Evolutionary conservation across 441 rosid genomes (phyloP).

Genomic region (Populus hybrid): DNA sequence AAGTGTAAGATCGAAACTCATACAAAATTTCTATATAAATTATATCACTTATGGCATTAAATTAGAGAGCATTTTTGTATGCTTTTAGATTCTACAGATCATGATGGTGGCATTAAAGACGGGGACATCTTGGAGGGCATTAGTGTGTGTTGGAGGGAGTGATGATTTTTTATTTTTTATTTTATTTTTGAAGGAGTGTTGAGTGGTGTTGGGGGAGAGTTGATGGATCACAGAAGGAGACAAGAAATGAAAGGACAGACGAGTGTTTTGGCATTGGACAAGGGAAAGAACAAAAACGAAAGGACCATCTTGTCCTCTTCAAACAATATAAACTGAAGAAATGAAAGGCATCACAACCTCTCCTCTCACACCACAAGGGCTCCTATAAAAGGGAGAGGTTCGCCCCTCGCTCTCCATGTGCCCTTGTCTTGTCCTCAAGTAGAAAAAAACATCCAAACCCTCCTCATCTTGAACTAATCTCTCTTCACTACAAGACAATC

Average conservation of each 20-base stretch:
- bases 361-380: too few relatives aligned
- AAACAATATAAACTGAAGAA: conserved; percentile 23
- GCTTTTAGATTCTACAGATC: too few relatives aligned
- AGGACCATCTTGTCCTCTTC: conserved; percentile 55
- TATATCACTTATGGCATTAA: too few relatives aligned
- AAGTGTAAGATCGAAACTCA: too few relatives aligned
- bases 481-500: conserved; percentile 22
- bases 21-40: too few relatives aligned
- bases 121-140: background rate
- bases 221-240: too few relatives aligned
- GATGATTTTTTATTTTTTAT: background rate
- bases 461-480: conserved; percentile 15
- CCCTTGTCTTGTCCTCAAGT: conserved; percentile 49
- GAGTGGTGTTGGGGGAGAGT: background rate
- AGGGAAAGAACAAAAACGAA: conserved; percentile 40
- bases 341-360: too few relatives aligned
- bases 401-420: conserved; percentile 40
- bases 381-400: too few relatives aligned
- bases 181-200: background rate
- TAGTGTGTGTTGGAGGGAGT: background rate
- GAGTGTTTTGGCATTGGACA: conserved; percentile 31
- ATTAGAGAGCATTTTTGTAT: too few relatives aligned
- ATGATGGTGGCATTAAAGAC: too few relatives aligned
- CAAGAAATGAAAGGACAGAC: conserved; percentile 24
- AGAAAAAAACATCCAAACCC: conserved; percentile 36